Base-by-base conservation (phyloP, 768 basidiomycete genomes). In the Rhodotorula diobovata region DNA sequence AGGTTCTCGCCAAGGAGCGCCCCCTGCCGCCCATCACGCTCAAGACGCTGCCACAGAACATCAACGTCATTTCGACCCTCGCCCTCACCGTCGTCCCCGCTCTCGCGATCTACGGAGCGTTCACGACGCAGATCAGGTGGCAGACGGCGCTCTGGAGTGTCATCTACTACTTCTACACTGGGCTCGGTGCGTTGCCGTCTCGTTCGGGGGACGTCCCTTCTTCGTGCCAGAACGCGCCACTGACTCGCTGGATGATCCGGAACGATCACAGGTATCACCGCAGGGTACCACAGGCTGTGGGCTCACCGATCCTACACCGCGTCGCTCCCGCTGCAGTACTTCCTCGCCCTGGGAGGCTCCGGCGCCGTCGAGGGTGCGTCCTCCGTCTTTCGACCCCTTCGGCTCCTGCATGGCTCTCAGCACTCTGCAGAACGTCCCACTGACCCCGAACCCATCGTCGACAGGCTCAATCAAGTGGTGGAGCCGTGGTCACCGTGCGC, bases 291-390 rank as follows among this genome's bases (percentile, higher is more conserved):
- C 78, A 88, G 96, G 67, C 85, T 98, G 1, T 99, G 94, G 93
- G 91, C 96, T 18, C 96, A 99, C 79, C 87, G 96, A 67, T 85
- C 91, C 0, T 99, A 95, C 81, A 97, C 96, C 79, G 96, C 95
- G 48, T 88, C 89, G 8, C 84, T 85, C 69, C 88, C 90, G 25
- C 82, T 98, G 21, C 89, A 97, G 80, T 96, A 92, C 79, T 82
- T 86, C 73, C 86, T 97, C 59, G 91, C 93, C 35, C 77, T 90
- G 30, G 85, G 87, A 18, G 96, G 95, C 61, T 88, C 92, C 3
- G 95, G 96, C 59, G 94, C 95, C 10, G 89, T 95, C 58, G 87
- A 99, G 79, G 95, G 41, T 43, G 41, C 41, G 41, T 43, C 41
- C 41, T 43, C 41, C 95, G 16, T 18, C 16, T n/a, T 18, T 35